Base-by-base conservation (phyloP, 2,329 filamentous ascomycete genomes). In the Clarireedia paspali region DNA sequence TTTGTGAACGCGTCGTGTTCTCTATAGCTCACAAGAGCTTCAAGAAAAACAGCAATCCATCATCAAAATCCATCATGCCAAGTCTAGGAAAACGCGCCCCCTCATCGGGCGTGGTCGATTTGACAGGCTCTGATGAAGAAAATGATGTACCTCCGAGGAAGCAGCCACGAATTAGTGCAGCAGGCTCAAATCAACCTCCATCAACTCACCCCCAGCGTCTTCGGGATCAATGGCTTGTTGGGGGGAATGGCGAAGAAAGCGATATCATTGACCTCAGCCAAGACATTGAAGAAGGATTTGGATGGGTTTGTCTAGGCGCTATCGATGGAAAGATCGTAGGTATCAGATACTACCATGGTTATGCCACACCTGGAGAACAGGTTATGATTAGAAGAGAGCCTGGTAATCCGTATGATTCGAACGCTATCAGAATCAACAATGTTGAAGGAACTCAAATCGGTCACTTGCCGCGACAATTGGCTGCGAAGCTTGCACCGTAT, bases 341-440 rank as follows among this genome's bases (percentile, higher is more conserved):
- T 46, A 48, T 80, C 17, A 64, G 73, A 46, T 88, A 81, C 66
- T 89, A 89, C 67, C 70, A 70, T 54, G 85, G 85, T 1, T 74
- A 77, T 61, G 85, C 84, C 14, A 83, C 77, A 6, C 63, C 74
- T 2, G 83, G 84, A 24, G 85, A 89, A 67, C 74, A 79, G 53
- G 82, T 89, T 2, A 69, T 84, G 47, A 73, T 86, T 53, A 74
- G 73, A 38, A 75, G 88, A 65, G 85, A 92, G 66, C 84, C 87
- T 1, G 65, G 70, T 1, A 92, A 92, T 64, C 74, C 72, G 62
- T 88, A 87, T 66, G 88, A 94, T 66, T 60, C 63, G 5, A 94
- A 94, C 71, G 89, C 89, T 0, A 89, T 95, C 56, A 81, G 83
- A 5, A 81, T 95, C 1, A 78, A 88, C 64, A 95, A 94, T 68